Evolutionary conservation across 2,329 filamentous ascomycete species (phyloP).

Genomic region (Biscogniauxia sp.): DNA sequence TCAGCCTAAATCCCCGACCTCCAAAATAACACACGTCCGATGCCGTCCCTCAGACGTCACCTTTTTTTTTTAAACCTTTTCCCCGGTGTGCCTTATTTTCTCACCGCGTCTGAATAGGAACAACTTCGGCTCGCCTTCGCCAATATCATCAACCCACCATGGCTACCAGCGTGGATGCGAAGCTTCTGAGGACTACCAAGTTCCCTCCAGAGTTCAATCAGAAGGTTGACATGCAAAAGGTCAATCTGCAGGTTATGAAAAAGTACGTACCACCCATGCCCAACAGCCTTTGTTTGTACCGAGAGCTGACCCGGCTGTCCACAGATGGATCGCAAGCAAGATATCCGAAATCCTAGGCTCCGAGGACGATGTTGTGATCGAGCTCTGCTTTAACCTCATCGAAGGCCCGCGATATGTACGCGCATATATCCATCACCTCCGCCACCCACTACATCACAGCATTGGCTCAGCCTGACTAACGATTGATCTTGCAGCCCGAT

Average conservation of each 20-base stretch:
- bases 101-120: not conserved
- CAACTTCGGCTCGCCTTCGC: not conserved
- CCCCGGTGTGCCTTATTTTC: conserved; percentile 1
- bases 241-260: conserved; percentile 97
- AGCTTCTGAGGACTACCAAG: conserved; percentile 86
- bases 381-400: conserved; percentile 69
- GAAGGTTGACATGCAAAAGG: conserved; percentile 96
- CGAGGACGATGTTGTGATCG: conserved; percentile 94
- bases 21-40: not conserved
- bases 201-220: conserved; percentile 91
- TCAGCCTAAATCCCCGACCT: conserved; percentile 10
- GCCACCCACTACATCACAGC: not conserved
- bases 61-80: conserved; percentile 10
- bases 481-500: conserved; percentile 65
- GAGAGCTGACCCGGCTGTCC: conserved; percentile 13
- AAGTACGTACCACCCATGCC: conserved; percentile 59
- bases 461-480: conserved; percentile 8
- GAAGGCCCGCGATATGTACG: conserved; percentile 76
- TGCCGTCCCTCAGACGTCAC: conserved; percentile 25
- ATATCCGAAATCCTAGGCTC: conserved; percentile 85
- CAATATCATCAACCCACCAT: conserved; percentile 41
- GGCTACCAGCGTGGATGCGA: conserved; percentile 83
- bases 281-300: not conserved
- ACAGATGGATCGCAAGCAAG: conserved; percentile 87
- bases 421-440: conserved; percentile 20